Evolutionary conservation across 352 stramenopile genomes (phyloP).

Genomic region (Lagenidium giganteum): DNA sequence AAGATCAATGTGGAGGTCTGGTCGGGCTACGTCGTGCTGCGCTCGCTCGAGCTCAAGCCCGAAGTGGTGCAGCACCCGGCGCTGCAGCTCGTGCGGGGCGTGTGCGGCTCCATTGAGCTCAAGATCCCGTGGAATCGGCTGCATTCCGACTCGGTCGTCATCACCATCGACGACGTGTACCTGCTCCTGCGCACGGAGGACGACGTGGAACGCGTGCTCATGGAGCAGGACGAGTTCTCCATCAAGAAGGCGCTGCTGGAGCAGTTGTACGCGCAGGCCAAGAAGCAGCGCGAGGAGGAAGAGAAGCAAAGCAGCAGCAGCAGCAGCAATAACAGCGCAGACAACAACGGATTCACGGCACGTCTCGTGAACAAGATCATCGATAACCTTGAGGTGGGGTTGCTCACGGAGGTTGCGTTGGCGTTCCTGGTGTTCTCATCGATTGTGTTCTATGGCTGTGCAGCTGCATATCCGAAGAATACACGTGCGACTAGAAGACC

Average conservation of each 20-base stretch:
- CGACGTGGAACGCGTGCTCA: slow-evolving; percentile 73
- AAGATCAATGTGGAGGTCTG: slow-evolving; percentile 87
- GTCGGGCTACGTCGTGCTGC: slow-evolving; percentile 83
- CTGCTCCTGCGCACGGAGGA: slow-evolving; percentile 73
- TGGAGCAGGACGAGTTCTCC: slow-evolving; percentile 70
- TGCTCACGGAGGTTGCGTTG: not conserved
- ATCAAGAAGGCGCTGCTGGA: slow-evolving; percentile 85
- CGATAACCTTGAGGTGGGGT: slow-evolving; percentile 76
- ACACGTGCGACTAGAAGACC: slow-evolving; percentile 78
- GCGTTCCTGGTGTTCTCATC: not conserved
- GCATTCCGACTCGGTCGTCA: slow-evolving; percentile 82
- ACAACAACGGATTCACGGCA: slow-evolving; percentile 54
- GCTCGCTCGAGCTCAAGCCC: slow-evolving; percentile 73
- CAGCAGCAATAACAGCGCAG: slow-evolving; percentile 27
- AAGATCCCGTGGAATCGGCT: slow-evolving; percentile 89
- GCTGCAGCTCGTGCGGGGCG: slow-evolving; percentile 65
- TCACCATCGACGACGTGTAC: slow-evolving; percentile 86
- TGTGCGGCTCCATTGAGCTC: slow-evolving; percentile 83
- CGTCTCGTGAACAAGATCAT: slow-evolving; percentile 87
- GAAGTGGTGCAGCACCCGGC: slow-evolving; percentile 64
- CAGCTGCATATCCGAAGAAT: slow-evolving; percentile 83
- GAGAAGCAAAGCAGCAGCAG: slow-evolving; percentile 11
- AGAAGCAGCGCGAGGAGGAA: slow-evolving; percentile 46
- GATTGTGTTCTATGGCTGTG: slow-evolving; percentile 3
- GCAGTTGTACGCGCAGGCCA: slow-evolving; percentile 68